Evolutionary conservation across 495 filamentous ascomycete species (phyloP).

Genomic region (Paragyromitra xinjiangensis): DNA sequence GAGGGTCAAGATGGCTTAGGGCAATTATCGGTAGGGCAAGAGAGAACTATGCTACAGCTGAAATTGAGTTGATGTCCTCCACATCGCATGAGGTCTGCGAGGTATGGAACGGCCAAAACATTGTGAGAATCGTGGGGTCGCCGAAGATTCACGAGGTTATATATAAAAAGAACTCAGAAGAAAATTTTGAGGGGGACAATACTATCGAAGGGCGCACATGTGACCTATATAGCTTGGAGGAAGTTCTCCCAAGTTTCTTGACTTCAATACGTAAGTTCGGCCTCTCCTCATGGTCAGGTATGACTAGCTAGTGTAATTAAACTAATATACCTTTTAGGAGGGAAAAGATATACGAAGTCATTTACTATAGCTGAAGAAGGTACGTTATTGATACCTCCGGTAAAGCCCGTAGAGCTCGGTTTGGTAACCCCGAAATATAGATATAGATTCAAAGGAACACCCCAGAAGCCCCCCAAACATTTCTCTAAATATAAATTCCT

Average conservation of each 20-base stretch:
- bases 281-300: neutral
- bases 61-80: conserved; percentile 8
- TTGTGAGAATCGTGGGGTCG: neutral
- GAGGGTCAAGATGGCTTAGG: neutral
- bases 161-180: neutral
- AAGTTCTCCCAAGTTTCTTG: neutral
- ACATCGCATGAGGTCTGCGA: conserved; percentile 3
- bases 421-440: neutral
- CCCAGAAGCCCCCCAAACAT: conserved; percentile 48
- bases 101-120: neutral
- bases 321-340: neutral
- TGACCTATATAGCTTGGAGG: neutral
- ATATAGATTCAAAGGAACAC: neutral
- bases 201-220: neutral
- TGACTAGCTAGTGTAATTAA: neutral
- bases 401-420: no score
- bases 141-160: neutral
- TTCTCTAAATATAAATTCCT: conserved; percentile 41
- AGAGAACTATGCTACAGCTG: neutral
- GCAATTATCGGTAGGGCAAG: neutral
- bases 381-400: neutral
- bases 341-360: neutral
- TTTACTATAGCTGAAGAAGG: neutral
- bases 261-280: neutral
- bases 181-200: neutral